Evolutionary conservation across 345 rosid genomes (phyloP), one percentile per base, ranked within the genome.

Genomic region (Kernera saxatilis): DNA sequence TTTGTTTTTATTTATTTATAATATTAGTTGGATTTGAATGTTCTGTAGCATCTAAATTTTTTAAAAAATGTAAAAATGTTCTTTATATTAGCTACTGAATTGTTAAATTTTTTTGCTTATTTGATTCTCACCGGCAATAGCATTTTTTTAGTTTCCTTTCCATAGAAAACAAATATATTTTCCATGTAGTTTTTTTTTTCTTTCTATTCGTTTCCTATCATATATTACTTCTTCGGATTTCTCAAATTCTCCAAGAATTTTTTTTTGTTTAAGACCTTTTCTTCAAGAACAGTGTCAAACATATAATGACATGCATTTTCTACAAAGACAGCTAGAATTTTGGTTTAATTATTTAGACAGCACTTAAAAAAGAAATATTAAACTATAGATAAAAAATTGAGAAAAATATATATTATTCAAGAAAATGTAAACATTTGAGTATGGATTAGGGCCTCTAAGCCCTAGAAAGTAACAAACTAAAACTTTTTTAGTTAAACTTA

Each of bases 221-320:
- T n/a, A n/a, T n/a, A n/a, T n/a, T n/a, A n/a, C n/a, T n/a, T n/a
- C n/a, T n/a, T n/a, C n/a, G n/a, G n/a, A n/a, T n/a, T n/a, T n/a
- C n/a, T n/a, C n/a, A n/a, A n/a, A n/a, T n/a, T n/a, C n/a, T n/a
- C n/a, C 32, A 29, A 17, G 3, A 39, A 17, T 44, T 8, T 29
- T 37, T 49, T 29, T 65, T 39, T 26, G 1, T 44, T 41, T 29
- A 5, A 37, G 68, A 72, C 63, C 45, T 30, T 62, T 62, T 63
- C 70, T 60, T 60, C 26, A 7, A 39, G 12, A 41, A 41, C 39
- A 72, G 30, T 72, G 64, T 72, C 77, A 64, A 72, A 53, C 77
- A 35, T 41, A 62, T 62, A 62, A 62, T 71, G 76, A 61, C 76
- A 54, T 33, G 40, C 77, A 72, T 53, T 64, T 53, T 64, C 71